A percentile compares a stretch with the other conserved stretches of the same genome.
Conservation (phyloP, 75 land plant species). For the Larix kaempferi region DNA sequence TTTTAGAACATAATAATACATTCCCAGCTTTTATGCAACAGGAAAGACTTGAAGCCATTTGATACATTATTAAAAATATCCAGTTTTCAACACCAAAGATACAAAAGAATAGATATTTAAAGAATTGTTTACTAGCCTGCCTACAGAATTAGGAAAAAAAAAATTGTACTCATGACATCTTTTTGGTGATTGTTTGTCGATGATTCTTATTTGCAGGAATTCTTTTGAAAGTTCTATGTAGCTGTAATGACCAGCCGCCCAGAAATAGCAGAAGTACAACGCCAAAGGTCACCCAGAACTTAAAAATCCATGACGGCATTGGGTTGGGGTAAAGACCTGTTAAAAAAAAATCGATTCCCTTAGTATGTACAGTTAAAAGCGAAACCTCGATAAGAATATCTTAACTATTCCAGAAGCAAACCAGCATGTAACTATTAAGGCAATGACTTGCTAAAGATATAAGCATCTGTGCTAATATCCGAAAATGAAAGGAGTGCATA, state of each 20-base stretch:
- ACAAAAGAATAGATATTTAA: constrained; percentile 13
- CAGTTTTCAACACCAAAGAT: neutral
- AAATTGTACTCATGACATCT: neutral
- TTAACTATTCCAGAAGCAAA: neutral
- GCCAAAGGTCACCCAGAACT: constrained; percentile 62
- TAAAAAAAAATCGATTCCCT: neutral
- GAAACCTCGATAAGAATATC: neutral
- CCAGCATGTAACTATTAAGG: neutral
- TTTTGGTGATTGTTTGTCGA: neutral
- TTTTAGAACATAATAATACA: no score
- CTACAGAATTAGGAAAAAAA: neutral
- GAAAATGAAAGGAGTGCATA: neutral
- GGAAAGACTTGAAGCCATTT: constrained; percentile 7
- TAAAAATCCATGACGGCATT: constrained; percentile 76
- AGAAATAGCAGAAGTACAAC: constrained; percentile 51
- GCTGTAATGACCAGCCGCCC: constrained; percentile 37
- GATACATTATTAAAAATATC: neutral
- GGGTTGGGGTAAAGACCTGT: constrained; percentile 84
- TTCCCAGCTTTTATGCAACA: no score
- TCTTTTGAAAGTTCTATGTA: constrained; percentile 15
- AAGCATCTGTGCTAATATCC: neutral
- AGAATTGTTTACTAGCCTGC: neutral
- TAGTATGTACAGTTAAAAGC: neutral
- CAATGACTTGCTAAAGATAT: neutral
- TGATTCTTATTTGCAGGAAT: constrained; percentile 4